Base-by-base conservation (phyloP, 2,329 filamentous ascomycete species). In the Aspergillus pseudoviridinutans region DNA sequence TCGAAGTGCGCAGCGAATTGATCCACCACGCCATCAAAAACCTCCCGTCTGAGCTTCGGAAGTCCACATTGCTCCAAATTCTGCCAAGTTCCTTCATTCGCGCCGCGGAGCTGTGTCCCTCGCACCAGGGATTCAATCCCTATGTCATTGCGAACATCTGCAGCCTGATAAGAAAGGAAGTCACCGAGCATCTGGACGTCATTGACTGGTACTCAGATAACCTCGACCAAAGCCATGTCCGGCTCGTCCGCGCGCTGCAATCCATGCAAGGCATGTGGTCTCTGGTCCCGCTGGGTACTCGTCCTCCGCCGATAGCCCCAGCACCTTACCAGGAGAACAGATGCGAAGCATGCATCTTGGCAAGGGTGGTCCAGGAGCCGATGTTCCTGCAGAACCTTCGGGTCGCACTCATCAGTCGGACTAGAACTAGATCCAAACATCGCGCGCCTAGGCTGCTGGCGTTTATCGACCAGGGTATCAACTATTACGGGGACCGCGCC, bases 331-430 rank as follows among this genome's bases (percentile, higher is more conserved):
- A 77, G 58, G 57, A 53, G 22, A 71, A 74, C 50, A 51, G 58
- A 8, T 78, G 76, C 57, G 61, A 72, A 28, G 76, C 70, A 0
- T 78, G 76, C 49, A 74, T 76, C 51, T 46, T 78, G 9, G 63
- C 68, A 6, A 64, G 70, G 0, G 61, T 78, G 12, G 65, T 66
- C 1, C 52, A 57, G 0, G 58, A 73, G 50, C 63, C 66, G 3
- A 44, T 60, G 1, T 58, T 58, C 1, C 38, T 77, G 17, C 64
- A 64, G 20, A 67, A 73, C 47, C 59, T 78, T 10, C 67, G 72
- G 1, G 54, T 64, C 1, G 55, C 66, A 1, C 44, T 75, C 29
- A 56, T 70, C 14, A 70, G 71, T 52, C 71, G 71, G 22, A 74
- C 67, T 3, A 58, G 63, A 9, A 74, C 64, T 3, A 62, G 59